A percentile compares a stretch with the other conserved stretches of the same genome.
Evolutionary conservation across 2,329 filamentous ascomycete genomes (phyloP).

Genomic region (Aschersonia sp.): DNA sequence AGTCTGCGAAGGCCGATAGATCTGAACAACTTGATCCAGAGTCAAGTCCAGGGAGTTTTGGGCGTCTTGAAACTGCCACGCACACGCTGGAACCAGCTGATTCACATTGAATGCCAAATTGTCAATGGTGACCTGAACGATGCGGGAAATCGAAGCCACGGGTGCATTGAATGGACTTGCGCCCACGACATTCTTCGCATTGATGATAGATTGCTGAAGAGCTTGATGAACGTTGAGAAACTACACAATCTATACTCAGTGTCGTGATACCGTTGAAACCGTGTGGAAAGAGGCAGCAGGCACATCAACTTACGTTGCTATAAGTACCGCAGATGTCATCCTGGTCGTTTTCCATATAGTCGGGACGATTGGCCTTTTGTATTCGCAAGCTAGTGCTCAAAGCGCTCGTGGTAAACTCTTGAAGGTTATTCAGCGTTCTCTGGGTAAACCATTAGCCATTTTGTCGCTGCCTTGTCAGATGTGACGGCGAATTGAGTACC

Average conservation of each 20-base stretch:
- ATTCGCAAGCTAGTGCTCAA: background rate
- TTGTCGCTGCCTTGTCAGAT: background rate
- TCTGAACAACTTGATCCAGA: background rate
- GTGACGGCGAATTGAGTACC: background rate
- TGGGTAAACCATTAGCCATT: background rate
- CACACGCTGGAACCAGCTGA: background rate
- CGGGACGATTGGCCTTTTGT: background rate
- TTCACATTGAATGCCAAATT: background rate
- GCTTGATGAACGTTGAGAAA: background rate
- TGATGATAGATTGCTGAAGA: background rate
- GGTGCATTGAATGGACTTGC: background rate
- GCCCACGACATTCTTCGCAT: background rate
- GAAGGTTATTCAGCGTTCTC: background rate
- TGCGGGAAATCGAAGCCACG: background rate
- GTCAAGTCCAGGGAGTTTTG: background rate
- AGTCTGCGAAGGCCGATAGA: background rate
- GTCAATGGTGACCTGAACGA: background rate
- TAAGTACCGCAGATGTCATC: background rate
- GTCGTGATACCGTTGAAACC: background rate
- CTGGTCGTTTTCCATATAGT: background rate
- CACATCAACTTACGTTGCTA: background rate
- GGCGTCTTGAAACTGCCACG: background rate
- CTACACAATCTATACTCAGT: background rate
- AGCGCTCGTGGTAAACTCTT: background rate
- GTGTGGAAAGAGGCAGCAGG: background rate